Conservation (phyloP, 768 basidiomycete genomes). For the Hebeloma cylindrosporum region DNA sequence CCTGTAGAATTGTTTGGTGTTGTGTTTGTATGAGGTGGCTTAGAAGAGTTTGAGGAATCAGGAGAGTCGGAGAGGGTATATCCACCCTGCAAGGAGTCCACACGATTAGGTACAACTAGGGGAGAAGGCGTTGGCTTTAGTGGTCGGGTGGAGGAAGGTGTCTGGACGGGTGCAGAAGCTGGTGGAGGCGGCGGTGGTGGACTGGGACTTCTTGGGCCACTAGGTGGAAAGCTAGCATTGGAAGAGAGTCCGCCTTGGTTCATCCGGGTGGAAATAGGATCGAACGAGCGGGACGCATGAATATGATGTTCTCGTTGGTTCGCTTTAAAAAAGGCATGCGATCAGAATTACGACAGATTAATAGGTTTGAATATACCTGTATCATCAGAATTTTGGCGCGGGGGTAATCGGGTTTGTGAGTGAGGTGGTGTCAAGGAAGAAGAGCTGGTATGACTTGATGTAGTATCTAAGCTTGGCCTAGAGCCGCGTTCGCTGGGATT, state of each 20-base stretch:
- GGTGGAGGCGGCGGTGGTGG: conserved; percentile 23
- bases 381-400: conserved; percentile 41
- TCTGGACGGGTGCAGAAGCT: conserved; percentile 19
- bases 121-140: conserved; percentile 38
- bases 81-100: conserved; percentile 32
- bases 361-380: conserved; percentile 30
- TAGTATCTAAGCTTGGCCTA: conserved; percentile 31
- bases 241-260: conserved; percentile 26
- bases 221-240: conserved; percentile 16
- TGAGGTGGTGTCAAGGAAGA: conserved; percentile 9
- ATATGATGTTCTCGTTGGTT: conserved; percentile 30
- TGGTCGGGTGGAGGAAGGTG: conserved; percentile 20
- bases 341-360: conserved; percentile 2
- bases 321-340: conserved; percentile 23
- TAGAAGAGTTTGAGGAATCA: conserved; percentile 30
- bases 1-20: conserved; percentile 17
- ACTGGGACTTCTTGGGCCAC: conserved; percentile 18
- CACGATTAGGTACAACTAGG: conserved; percentile 39
- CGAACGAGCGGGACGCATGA: conserved; percentile 42
- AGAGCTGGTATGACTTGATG: conserved; percentile 15
- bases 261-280: conserved; percentile 33
- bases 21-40: conserved; percentile 14
- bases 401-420: conserved; percentile 23
- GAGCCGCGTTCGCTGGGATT: conserved; percentile 25
- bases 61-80: conserved; percentile 31